These are phyloP conservation scores for Rosa multiflora DNA, from an alignment of 306 rosid species.

Conservation along the genomic window DNA sequence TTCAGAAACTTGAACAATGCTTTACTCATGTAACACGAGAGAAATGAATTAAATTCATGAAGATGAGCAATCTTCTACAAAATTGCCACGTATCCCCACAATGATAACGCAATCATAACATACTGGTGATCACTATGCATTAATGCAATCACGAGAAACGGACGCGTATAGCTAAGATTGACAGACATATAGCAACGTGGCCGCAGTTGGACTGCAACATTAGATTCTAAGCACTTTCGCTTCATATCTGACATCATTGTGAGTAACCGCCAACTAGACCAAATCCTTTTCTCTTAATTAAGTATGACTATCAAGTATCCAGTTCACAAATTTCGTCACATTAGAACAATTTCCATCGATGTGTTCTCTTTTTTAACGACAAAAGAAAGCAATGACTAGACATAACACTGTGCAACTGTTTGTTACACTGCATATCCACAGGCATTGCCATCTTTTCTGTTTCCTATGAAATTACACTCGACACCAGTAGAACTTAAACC, in stretches of 20 bases:
- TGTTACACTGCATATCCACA: not conserved
- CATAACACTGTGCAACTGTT: not conserved
- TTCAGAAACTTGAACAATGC: not conserved
- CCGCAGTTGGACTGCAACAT: not conserved
- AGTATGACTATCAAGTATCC: not conserved
- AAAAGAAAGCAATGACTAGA: not conserved
- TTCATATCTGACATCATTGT: not conserved
- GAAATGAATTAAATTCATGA: not conserved
- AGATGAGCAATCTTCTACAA: not conserved
- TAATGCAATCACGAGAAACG: not conserved
- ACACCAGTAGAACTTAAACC: not conserved
- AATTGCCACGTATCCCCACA: not conserved
- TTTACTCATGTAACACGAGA: not conserved
- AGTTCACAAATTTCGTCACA: not conserved
- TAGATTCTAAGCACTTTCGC: not conserved
- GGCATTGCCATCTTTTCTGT: not conserved
- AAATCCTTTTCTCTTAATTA: not conserved
- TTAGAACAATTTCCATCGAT: not conserved
- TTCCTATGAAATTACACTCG: not conserved
- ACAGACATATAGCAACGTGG: not conserved
- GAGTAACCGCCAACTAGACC: not conserved
- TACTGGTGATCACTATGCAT: not conserved
- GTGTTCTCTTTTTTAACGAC: not conserved
- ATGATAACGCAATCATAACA: constrained; percentile 1
- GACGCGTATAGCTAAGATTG: not conserved